Evolutionary conservation across 371 early-diverging fungal genomes (phyloP).

Genomic region (Aphelidium insulamus): DNA sequence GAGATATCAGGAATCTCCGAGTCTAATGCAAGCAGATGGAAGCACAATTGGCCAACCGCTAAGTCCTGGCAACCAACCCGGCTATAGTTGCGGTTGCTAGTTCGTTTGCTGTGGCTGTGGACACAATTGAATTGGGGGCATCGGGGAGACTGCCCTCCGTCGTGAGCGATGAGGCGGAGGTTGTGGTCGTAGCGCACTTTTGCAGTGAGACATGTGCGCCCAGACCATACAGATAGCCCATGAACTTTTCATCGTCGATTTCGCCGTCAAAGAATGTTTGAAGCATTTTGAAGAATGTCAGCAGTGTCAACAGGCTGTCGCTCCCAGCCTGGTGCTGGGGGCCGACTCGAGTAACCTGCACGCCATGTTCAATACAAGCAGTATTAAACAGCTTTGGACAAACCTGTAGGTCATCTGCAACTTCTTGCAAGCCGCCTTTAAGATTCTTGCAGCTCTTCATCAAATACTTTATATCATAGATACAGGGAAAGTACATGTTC

Average conservation of each 20-base stretch:
- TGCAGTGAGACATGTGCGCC: too few species aligned
- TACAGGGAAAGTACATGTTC: constrained; percentile 81
- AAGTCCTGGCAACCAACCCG: too few species aligned
- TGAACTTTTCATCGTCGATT: constrained; percentile 80
- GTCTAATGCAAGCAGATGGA: too few species aligned
- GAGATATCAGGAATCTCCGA: too few species aligned
- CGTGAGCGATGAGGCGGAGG: too few species aligned
- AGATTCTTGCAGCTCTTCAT: constrained; percentile 89
- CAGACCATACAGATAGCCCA: constrained; percentile 37
- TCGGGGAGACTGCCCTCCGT: too few species aligned
- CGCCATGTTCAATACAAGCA: too few species aligned
- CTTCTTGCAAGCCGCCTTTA: constrained; percentile 97
- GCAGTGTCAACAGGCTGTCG: constrained; percentile 87
- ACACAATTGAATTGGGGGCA: too few species aligned
- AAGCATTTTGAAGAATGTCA: constrained; percentile 92
- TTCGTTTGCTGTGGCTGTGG: too few species aligned
- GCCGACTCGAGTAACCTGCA: constrained; percentile 64
- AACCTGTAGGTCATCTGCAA: constrained; percentile 90
- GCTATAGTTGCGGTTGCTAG: too few species aligned
- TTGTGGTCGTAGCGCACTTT: too few species aligned
- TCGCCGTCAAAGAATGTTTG: constrained; percentile 80
- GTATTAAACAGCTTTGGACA: neutral
- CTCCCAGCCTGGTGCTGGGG: constrained; percentile 99
- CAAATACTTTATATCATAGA: constrained; percentile 97
- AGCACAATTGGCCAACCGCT: too few species aligned